Percentiles rank a stretch among this genome's conserved stretches.
phyloP scores from a whole-genome alignment of 2,329 filamentous ascomycete genomes.

The Pseudogymnoascus sp. region DNA sequence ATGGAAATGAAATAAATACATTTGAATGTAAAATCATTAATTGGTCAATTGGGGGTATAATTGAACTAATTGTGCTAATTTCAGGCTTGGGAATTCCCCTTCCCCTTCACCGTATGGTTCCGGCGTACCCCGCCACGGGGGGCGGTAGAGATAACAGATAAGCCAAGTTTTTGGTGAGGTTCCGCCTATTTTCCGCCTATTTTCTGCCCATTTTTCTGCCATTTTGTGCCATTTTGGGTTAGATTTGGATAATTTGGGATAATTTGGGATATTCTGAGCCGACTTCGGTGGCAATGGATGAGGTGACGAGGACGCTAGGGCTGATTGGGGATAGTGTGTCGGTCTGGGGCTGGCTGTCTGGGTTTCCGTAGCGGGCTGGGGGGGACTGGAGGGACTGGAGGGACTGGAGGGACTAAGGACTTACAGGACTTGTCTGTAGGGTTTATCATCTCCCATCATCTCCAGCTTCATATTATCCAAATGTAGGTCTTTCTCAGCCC shows the following conservation, averaged over 20 bases:
- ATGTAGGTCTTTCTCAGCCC: conserved; percentile 1
- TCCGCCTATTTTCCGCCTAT: neutral
- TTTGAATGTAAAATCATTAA: neutral
- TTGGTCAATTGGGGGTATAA: neutral
- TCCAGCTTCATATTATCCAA: neutral
- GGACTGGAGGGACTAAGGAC: too few relatives aligned
- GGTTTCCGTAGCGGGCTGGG: neutral
- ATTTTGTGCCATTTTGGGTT: neutral
- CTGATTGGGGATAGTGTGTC: neutral
- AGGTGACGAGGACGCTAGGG: neutral
- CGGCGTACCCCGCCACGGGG: conserved; percentile 6
- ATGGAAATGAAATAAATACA: neutral
- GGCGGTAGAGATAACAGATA: neutral
- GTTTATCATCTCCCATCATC: neutral
- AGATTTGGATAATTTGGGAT: too few relatives aligned
- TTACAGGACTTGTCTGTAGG: too few relatives aligned
- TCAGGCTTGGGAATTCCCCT: too few relatives aligned
- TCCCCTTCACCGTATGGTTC: conserved; percentile 6
- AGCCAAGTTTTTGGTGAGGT: conserved; percentile 4
- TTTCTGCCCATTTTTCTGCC: neutral
- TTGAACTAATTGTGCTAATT: neutral
- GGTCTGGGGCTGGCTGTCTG: neutral
- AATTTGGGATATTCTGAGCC: neutral
- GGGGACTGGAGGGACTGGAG: neutral
- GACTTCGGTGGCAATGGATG: neutral